These are phyloP conservation scores for Arachis monticola DNA, from an alignment of 331 rosid species.

Conservation along the genomic window DNA sequence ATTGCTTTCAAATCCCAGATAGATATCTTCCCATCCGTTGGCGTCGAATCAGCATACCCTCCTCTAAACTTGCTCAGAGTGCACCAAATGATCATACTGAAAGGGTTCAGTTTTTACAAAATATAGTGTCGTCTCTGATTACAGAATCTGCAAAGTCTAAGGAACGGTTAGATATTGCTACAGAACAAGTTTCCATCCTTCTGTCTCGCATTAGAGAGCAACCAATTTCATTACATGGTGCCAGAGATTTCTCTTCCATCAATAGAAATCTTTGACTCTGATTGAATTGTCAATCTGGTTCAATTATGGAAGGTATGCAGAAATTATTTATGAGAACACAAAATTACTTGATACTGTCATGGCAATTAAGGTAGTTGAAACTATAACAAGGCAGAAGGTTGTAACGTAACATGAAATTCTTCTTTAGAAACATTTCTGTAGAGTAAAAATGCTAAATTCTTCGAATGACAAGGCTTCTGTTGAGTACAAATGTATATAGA, in stretches of 20 bases:
- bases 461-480: slow-evolving; percentile 27
- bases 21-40: slow-evolving; percentile 89
- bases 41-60: slow-evolving; percentile 79
- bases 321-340: slow-evolving; percentile 33
- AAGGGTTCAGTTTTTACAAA: slow-evolving; percentile 74
- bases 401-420: slow-evolving; percentile 33
- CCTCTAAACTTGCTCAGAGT: slow-evolving; percentile 64
- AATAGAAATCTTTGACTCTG: slow-evolving; percentile 56
- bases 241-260: slow-evolving; percentile 59
- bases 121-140: slow-evolving; percentile 74
- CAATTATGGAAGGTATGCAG: slow-evolving; percentile 14
- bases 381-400: slow-evolving; percentile 26
- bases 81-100: slow-evolving; percentile 68
- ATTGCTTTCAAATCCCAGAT: slow-evolving; percentile 95
- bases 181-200: slow-evolving; percentile 77
- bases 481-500: slow-evolving; percentile 43
- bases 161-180: slow-evolving; percentile 83
- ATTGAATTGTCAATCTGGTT: slow-evolving; percentile 32
- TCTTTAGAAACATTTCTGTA: slow-evolving; percentile 41
- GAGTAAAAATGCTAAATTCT: slow-evolving; percentile 26
- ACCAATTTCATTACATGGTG: slow-evolving; percentile 72
- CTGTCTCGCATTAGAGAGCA: slow-evolving; percentile 78
- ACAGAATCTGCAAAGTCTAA: slow-evolving; percentile 87
- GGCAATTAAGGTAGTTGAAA: neutral
- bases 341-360: slow-evolving; percentile 15